Evolutionary conservation across 257 asterid genomes (phyloP).

Genomic region (Solanum stenotomum): DNA sequence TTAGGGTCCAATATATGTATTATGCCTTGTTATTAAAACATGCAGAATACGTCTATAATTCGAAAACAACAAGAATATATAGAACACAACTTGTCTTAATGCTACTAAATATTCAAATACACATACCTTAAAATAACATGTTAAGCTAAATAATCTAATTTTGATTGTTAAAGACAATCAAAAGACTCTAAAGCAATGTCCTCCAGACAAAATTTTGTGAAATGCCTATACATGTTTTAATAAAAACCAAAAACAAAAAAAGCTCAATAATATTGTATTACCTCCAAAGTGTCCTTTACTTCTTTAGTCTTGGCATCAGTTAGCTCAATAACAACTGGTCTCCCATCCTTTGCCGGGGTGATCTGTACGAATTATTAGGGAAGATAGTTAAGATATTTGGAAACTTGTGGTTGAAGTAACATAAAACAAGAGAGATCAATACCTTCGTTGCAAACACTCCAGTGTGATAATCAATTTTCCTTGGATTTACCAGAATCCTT

Average conservation of each 20-base stretch:
- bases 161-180: neutral
- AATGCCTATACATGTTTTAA: neutral
- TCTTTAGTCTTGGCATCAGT: slow-evolving; percentile 97
- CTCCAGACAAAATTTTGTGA: neutral
- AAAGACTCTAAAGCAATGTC: neutral
- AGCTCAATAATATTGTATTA: slow-evolving; percentile 5
- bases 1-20: too few species aligned
- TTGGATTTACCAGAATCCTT: slow-evolving; percentile 74
- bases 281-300: slow-evolving; percentile 79
- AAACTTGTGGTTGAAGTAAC: neutral
- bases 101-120: neutral
- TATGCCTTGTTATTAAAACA: neutral
- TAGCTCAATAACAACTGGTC: slow-evolving; percentile 87
- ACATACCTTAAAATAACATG: neutral
- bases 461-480: slow-evolving; percentile 75
- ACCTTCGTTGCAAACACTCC: slow-evolving; percentile 97
- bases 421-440: neutral
- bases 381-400: neutral
- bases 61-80: neutral
- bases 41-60: neutral
- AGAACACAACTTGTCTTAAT: neutral
- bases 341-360: slow-evolving; percentile 94
- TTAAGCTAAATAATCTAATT: neutral
- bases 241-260: neutral
- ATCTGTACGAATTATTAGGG: slow-evolving; percentile 28